phyloP scores from a whole-genome alignment of 176 grass and related monocot genomes.

The Calamus simplicifolius region DNA sequence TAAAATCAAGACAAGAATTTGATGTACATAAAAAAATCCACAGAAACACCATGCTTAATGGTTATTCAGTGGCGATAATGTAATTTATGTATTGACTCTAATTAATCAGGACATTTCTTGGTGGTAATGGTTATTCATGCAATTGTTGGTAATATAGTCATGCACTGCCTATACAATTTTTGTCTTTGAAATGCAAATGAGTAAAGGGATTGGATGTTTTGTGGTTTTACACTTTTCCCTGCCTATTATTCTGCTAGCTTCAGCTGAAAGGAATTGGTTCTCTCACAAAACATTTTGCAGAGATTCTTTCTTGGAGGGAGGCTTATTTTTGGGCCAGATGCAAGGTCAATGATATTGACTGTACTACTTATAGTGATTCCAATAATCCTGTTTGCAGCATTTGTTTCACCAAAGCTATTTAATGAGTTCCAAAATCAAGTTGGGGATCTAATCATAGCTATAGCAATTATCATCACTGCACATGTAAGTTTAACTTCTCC shows the following conservation, averaged over 20 bases:
- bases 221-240: background rate
- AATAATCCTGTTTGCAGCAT: slow-evolving; percentile 44
- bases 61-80: too few relatives aligned
- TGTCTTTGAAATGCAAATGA: too few relatives aligned
- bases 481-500: slow-evolving; percentile 46
- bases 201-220: background rate
- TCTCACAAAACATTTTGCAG: slow-evolving; percentile 26
- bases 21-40: too few relatives aligned
- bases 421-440: slow-evolving; percentile 39
- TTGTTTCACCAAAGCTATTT: slow-evolving; percentile 39
- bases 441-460: slow-evolving; percentile 35
- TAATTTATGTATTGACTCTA: too few relatives aligned
- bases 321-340: slow-evolving; percentile 78
- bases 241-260: background rate
- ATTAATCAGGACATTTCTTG: too few relatives aligned
- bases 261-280: background rate
- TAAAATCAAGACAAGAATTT: too few relatives aligned
- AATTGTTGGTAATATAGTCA: too few relatives aligned
- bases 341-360: slow-evolving; percentile 49
- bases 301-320: slow-evolving; percentile 69
- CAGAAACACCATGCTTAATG: too few relatives aligned
- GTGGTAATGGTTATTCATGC: too few relatives aligned
- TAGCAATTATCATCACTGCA: slow-evolving; percentile 38
- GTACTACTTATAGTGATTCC: slow-evolving; percentile 53
- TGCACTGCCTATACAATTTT: too few relatives aligned